A percentile compares a stretch with the other conserved stretches of the same genome.
phyloP scores from a whole-genome alignment of 805 yeast species.

The Saccharomycopsis fibuligera region DNA sequence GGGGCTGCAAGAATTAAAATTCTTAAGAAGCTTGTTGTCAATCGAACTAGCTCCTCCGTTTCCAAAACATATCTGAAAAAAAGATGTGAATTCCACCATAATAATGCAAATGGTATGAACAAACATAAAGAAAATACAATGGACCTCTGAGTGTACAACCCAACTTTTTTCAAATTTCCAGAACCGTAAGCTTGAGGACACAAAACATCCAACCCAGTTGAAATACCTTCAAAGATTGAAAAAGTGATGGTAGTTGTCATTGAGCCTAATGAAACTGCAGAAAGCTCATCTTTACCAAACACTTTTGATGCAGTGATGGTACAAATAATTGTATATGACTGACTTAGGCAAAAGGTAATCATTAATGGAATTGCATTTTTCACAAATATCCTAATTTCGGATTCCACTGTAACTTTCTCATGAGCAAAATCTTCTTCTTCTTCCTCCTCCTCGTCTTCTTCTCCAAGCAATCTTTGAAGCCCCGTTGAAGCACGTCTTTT shows the following conservation, averaged over 20 bases:
- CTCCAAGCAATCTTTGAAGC: background rate
- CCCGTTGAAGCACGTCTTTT: background rate
- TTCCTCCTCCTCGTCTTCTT: slow-evolving; percentile 3
- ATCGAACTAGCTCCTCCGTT: slow-evolving; percentile 48
- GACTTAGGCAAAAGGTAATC: slow-evolving; percentile 55
- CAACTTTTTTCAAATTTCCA: slow-evolving; percentile 60
- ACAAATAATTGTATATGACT: slow-evolving; percentile 70
- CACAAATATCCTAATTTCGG: slow-evolving; percentile 32
- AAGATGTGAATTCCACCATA: slow-evolving; percentile 60
- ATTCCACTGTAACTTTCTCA: slow-evolving; percentile 31
- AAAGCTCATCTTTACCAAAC: slow-evolving; percentile 65
- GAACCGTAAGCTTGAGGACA: slow-evolving; percentile 87
- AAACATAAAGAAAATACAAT: slow-evolving; percentile 52
- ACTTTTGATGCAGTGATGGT: slow-evolving; percentile 79
- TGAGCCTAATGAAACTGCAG: slow-evolving; percentile 76
- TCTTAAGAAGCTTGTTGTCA: slow-evolving; percentile 56
- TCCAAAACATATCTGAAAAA: slow-evolving; percentile 38
- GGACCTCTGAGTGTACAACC: slow-evolving; percentile 69
- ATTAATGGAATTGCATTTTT: slow-evolving; percentile 43
- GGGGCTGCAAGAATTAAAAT: slow-evolving; percentile 66
- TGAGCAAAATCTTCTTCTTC: slow-evolving; percentile 26
- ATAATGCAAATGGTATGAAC: slow-evolving; percentile 43
- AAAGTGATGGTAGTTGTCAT: slow-evolving; percentile 80
- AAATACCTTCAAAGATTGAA: slow-evolving; percentile 75
- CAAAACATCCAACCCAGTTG: slow-evolving; percentile 75